Conservation (phyloP, 495 filamentous ascomycete genomes). For the Podospora comata region DNA sequence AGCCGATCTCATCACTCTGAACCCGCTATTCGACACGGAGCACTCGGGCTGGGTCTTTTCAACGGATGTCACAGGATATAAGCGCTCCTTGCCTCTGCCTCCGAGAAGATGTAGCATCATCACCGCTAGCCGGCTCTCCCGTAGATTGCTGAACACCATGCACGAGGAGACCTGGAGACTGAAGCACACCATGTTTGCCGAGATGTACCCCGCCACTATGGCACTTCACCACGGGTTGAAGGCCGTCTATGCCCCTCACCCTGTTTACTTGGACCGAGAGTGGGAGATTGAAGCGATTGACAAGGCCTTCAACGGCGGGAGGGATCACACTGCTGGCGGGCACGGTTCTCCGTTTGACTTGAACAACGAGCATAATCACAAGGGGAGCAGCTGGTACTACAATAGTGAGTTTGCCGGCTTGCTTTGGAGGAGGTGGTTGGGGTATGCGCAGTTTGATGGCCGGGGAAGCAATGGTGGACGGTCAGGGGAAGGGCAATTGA, state of each 20-base stretch:
- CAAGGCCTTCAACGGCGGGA: constrained; percentile 77
- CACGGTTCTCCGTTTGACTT: constrained; percentile 71
- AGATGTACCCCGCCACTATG: constrained; percentile 86
- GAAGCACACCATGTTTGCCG: constrained; percentile 84
- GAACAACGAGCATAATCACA: constrained; percentile 82
- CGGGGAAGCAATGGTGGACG: constrained; percentile 70
- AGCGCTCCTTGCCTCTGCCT: constrained; percentile 56
- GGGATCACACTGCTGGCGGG: constrained; percentile 68
- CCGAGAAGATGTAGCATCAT: constrained; percentile 84
- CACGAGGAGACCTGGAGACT: constrained; percentile 77
- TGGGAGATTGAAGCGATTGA: constrained; percentile 75
- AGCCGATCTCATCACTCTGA: constrained; percentile 91
- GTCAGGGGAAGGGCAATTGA: constrained; percentile 44
- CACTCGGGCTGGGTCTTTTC: constrained; percentile 83
- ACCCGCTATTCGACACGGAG: constrained; percentile 86
- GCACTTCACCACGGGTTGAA: constrained; percentile 93
- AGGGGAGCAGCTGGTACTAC: constrained; percentile 91
- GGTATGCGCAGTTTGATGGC: constrained; percentile 62
- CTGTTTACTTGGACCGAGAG: constrained; percentile 79
- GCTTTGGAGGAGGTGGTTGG: constrained; percentile 86
- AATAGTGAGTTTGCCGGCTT: constrained; percentile 80
- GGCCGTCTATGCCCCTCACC: constrained; percentile 90
- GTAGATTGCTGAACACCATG: constrained; percentile 79
- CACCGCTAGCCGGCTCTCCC: constrained; percentile 74
- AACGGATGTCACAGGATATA: constrained; percentile 85